These are phyloP conservation scores for Lycium ferocissimum DNA, from an alignment of 257 asterid species.

Conservation along the genomic window DNA sequence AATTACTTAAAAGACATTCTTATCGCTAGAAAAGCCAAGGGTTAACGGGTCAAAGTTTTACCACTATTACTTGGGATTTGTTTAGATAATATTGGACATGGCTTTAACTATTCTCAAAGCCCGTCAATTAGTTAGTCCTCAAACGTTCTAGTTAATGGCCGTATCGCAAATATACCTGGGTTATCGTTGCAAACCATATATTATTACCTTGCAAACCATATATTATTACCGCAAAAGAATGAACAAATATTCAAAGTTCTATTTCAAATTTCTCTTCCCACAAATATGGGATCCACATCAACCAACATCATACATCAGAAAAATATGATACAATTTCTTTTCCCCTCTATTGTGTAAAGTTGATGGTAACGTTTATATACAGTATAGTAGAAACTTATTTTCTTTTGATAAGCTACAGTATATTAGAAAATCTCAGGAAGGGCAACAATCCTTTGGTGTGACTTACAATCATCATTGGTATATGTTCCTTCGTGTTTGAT, in stretches of 20 bases:
- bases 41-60: background rate
- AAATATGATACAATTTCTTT: background rate
- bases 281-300: background rate
- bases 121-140: background rate
- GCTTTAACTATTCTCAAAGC: background rate
- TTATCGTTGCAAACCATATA: background rate
- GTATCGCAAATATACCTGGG: too few relatives aligned
- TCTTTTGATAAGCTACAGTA: constrained; percentile 25
- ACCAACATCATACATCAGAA: constrained; percentile 17
- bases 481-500: constrained; percentile 48
- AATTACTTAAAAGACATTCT: background rate
- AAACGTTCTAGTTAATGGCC: background rate
- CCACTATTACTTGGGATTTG: background rate
- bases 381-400: background rate
- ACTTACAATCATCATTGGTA: constrained; percentile 39
- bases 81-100: background rate
- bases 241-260: background rate
- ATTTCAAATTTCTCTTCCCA: background rate
- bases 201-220: background rate
- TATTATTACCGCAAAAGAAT: background rate
- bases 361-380: constrained; percentile 22
- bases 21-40: background rate
- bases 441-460: background rate
- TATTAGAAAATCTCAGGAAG: background rate
- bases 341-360: background rate